These are phyloP conservation scores for Alternaria triticina DNA, from an alignment of 2,329 filamentous ascomycete genomes.

Conservation along the genomic window DNA sequence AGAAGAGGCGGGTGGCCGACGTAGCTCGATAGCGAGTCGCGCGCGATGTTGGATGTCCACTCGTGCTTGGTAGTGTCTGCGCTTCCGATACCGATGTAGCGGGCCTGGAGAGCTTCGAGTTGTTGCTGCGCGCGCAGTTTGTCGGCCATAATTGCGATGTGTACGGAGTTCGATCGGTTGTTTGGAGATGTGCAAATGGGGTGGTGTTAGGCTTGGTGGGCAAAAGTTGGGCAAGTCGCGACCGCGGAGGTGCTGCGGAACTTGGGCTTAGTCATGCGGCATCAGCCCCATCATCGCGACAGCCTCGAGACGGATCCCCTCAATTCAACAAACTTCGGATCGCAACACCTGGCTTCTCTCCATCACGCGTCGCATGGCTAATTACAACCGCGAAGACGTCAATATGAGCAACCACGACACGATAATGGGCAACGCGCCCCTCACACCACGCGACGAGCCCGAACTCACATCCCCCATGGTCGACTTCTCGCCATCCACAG, in stretches of 20 bases:
- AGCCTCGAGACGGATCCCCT: not conserved
- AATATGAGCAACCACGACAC: constrained; percentile 32
- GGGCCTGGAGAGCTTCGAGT: constrained; percentile 93
- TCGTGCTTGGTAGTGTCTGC: constrained; percentile 97
- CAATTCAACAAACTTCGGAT: not conserved
- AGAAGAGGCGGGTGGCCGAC: constrained; percentile 88
- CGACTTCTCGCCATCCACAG: constrained; percentile 52
- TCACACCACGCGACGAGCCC: constrained; percentile 40
- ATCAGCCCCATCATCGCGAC: constrained; percentile 1
- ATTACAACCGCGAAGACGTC: not conserved
- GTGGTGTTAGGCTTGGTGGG: not conserved
- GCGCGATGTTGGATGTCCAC: constrained; percentile 94
- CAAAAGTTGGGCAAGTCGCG: constrained; percentile 3
- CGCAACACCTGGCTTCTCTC: not conserved
- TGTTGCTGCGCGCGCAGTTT: constrained; percentile 98
- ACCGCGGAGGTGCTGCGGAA: constrained; percentile 15
- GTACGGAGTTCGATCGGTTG: not conserved
- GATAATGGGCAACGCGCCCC: constrained; percentile 36
- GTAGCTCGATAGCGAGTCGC: constrained; percentile 89
- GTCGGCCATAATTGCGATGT: constrained; percentile 69
- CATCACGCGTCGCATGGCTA: not conserved
- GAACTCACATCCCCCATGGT: constrained; percentile 40
- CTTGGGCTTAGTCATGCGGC: constrained; percentile 11
- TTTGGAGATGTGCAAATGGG: not conserved
- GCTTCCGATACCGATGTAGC: constrained; percentile 94